Evolutionary conservation across 768 basidiomycete species (phyloP).

Genomic region (Sistotremastrum suecicum): DNA sequence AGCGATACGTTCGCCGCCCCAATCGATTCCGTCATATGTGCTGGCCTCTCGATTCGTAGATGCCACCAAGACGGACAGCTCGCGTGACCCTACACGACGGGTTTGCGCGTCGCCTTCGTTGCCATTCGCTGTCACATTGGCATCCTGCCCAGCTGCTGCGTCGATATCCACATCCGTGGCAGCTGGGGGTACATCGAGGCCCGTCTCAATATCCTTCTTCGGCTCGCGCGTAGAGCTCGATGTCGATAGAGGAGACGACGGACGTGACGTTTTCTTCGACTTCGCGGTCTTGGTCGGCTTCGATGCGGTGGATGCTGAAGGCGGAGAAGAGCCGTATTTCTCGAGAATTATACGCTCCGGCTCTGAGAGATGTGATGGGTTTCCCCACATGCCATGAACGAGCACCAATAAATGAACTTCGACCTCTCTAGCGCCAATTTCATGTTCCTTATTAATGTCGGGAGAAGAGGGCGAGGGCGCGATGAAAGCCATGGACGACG

Average conservation of each 20-base stretch:
- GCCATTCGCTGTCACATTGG: too few relatives aligned
- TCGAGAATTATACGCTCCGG: conserved; percentile 39
- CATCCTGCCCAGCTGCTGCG: conserved; percentile 16
- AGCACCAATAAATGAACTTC: conserved; percentile 30
- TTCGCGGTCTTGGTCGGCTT: not conserved
- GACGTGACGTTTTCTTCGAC: too few relatives aligned
- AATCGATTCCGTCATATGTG: conserved; percentile 77
- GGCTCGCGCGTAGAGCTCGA: too few relatives aligned
- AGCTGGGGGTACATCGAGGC: conserved; percentile 7
- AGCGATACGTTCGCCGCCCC: conserved; percentile 69
- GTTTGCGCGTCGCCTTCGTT: too few relatives aligned
- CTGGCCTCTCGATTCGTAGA: conserved; percentile 49
- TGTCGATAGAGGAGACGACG: too few relatives aligned
- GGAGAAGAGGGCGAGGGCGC: too few relatives aligned
- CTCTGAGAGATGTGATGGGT: conserved; percentile 48
- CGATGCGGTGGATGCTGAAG: not conserved
- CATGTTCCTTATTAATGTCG: too few relatives aligned
- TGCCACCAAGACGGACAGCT: conserved; percentile 47
- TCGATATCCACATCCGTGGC: conserved; percentile 13
- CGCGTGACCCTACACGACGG: too few relatives aligned
- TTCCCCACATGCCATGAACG: conserved; percentile 73
- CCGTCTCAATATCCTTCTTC: too few relatives aligned
- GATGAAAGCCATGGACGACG: too few relatives aligned
- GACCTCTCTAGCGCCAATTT: not conserved
- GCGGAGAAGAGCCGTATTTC: conserved; percentile 14